phyloP scores from a whole-genome alignment of 345 rosid genomes.

The Salix viminalis region DNA sequence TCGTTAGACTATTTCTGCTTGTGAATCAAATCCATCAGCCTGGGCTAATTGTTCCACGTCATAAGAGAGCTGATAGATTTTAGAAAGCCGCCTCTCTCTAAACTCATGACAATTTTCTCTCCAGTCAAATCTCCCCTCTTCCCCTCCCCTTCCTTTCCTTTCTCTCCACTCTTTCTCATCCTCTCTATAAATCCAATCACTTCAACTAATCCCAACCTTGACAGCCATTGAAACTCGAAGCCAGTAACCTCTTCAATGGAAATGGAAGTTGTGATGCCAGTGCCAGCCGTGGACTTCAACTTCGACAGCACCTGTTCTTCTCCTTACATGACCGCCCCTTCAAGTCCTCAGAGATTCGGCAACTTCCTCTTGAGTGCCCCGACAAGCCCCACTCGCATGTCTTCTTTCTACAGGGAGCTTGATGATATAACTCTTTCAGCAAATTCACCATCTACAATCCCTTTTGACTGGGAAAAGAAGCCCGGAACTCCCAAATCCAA shows the following conservation, averaged over 20 bases:
- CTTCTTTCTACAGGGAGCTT: slow-evolving; percentile 16
- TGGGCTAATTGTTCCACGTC: too few species aligned
- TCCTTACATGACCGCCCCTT: slow-evolving; percentile 95
- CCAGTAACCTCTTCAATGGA: slow-evolving; percentile 29
- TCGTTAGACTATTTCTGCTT: too few species aligned
- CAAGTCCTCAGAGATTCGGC: slow-evolving; percentile 79
- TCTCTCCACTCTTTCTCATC: neutral
- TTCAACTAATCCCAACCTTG: neutral
- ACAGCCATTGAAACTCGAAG: neutral
- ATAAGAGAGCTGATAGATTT: slow-evolving; percentile 16
- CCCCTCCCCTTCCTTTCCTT: slow-evolving; percentile 12
- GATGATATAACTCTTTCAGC: neutral
- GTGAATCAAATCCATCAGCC: neutral
- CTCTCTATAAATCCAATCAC: slow-evolving; percentile 6
- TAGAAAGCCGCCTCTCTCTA: slow-evolving; percentile 44
- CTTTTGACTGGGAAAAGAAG: slow-evolving; percentile 44
- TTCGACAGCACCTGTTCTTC: slow-evolving; percentile 81
- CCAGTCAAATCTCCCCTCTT: slow-evolving; percentile 7
- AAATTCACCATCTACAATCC: slow-evolving; percentile 22
- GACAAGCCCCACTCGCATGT: slow-evolving; percentile 52
- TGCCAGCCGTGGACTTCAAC: slow-evolving; percentile 47
- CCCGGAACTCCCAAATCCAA: slow-evolving; percentile 36
- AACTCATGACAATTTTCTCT: slow-evolving; percentile 11
- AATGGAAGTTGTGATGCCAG: slow-evolving; percentile 44
- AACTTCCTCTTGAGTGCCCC: slow-evolving; percentile 60